Evolutionary conservation across 257 asterid species (phyloP), one percentile per base, ranked within the genome.

Genomic region (Solanum pimpinellifolium): DNA sequence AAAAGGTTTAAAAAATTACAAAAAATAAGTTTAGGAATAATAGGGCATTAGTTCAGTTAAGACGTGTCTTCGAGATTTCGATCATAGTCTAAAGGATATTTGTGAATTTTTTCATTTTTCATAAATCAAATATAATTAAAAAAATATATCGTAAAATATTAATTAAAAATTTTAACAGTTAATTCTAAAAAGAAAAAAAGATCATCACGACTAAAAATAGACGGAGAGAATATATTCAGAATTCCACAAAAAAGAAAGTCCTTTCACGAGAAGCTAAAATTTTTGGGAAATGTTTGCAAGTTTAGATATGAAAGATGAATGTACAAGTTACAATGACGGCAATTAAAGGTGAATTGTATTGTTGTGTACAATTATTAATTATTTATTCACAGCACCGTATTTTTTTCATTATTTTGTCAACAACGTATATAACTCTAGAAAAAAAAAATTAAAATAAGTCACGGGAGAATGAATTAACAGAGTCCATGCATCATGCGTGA

Each of bases 91-190:
- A 35, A 35, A 5, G 1, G 39, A 0, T 35, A 5, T 35, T 35
- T 35, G 1, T 35, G 1, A 4, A 1, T 35, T 35, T 35, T 35
- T 35, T 5, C 6, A 35, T 35, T 35, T 35, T 35, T 4, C 0
- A 5, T 35, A 11, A 11, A 46, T 11, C 2, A 1, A 1, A 12
- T 46, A 11, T 11, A 2, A 46, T 46, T 14, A 46, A 46, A 46
- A 46, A 11, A 46, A 12, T 46, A 11, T 46, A 46, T 46, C 16
- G 2, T 4, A 46, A 46, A 46, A 11, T 46, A 0, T 46, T 11
- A 4, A 0, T 46, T 5, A 11, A 46, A 12, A 3, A 0, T 11
- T 4, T 46, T 11, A 46, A 11, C 5, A 1, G 0, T 46, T 46
- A 14, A 46, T 1, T 11, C 16, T 3, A 46, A 46, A 46, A 46